phyloP scores from a whole-genome alignment of 2,329 filamentous ascomycete species.

The Calonectria naviculata region DNA sequence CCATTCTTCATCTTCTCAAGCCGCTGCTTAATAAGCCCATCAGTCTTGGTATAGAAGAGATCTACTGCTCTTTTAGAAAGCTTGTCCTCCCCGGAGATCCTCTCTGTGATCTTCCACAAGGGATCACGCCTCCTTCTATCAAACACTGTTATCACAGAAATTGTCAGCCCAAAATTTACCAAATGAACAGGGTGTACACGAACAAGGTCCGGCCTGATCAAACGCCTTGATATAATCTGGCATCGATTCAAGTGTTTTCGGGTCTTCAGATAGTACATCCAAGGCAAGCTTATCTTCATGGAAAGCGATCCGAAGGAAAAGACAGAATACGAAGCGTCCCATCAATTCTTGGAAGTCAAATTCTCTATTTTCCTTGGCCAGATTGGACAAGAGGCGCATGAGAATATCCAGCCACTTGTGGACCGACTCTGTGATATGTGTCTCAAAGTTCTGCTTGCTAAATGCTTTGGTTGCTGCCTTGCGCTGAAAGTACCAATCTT shows the following conservation, averaged over 20 bases:
- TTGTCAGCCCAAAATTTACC: no score
- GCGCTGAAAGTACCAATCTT: neutral
- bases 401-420: neutral
- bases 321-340: neutral
- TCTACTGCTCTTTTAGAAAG: neutral
- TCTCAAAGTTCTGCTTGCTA: neutral
- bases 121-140: neutral
- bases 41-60: neutral
- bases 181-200: no score
- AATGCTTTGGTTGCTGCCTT: neutral
- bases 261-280: neutral
- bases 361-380: neutral
- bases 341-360: neutral
- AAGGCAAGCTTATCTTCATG: neutral
- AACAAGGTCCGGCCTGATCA: neutral
- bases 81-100: neutral
- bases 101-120: neutral
- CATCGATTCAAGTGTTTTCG: neutral
- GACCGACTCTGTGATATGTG: neutral
- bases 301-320: neutral
- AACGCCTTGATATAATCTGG: neutral
- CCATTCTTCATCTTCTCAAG: neutral
- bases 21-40: neutral
- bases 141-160: neutral
- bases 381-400: neutral